Evolutionary conservation across 352 stramenopile species (phyloP).

Genomic region (Pythium vanterpoolii): DNA sequence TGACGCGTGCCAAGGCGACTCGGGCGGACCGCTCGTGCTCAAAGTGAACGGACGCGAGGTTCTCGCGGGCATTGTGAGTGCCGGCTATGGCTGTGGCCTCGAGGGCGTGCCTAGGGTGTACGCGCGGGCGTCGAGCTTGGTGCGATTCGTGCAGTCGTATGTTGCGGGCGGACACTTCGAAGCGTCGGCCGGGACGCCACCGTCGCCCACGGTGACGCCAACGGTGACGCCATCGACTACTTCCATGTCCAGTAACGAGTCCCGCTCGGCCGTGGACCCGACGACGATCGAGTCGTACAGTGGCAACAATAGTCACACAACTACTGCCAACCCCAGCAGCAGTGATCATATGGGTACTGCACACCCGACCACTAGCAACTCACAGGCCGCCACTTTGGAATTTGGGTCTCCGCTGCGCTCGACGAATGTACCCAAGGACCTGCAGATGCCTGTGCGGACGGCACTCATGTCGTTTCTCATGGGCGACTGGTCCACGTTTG

Average conservation of each 20-base stretch:
- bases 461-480: constrained; percentile 22
- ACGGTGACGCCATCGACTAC: neutral
- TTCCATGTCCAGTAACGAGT: neutral
- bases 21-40: constrained; percentile 32
- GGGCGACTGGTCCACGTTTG: constrained; percentile 17
- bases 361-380: too few species aligned
- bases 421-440: neutral
- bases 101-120: constrained; percentile 38
- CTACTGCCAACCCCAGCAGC: neutral
- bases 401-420: constrained; percentile 7
- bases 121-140: constrained; percentile 27
- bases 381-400: neutral
- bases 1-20: constrained; percentile 38
- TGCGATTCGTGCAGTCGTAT: constrained; percentile 28
- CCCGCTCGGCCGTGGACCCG: constrained; percentile 10
- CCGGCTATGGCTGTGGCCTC: constrained; percentile 33
- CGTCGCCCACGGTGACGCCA: neutral
- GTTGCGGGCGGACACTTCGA: constrained; percentile 1
- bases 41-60: constrained; percentile 11
- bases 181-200: neutral
- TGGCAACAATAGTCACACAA: constrained; percentile 10
- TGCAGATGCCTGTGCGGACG: neutral
- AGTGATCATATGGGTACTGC: too few species aligned
- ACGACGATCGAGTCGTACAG: constrained; percentile 18
- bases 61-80: constrained; percentile 33